A percentile compares a stretch with the other conserved stretches of the same genome.
These are phyloP conservation scores for Ormosia emarginata DNA, from an alignment of 306 rosid genomes.

Conservation along the genomic window DNA sequence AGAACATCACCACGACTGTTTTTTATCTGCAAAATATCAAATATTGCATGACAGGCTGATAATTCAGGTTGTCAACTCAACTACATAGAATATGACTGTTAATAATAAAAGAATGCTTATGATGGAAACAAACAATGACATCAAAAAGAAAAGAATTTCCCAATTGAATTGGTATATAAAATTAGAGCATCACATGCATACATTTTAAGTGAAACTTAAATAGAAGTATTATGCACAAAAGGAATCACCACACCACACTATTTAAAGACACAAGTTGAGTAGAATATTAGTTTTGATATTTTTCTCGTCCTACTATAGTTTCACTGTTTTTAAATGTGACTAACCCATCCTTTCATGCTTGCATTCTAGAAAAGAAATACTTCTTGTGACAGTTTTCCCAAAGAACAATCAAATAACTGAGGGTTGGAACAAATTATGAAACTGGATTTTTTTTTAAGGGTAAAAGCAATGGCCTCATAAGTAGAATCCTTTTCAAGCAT, in stretches of 20 bases:
- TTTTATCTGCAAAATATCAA: conserved; percentile 65
- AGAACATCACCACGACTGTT: conserved; percentile 83
- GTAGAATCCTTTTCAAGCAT: neutral
- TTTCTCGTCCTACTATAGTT: neutral
- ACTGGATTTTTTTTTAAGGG: neutral
- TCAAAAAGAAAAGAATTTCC: neutral
- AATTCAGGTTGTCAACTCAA: neutral
- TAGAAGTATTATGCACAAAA: neutral
- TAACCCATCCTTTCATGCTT: neutral
- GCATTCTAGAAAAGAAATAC: neutral
- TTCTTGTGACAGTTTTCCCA: neutral
- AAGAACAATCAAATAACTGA: neutral
- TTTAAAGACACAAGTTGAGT: neutral
- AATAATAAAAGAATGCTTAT: neutral
- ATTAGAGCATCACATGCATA: neutral
- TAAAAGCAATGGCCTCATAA: neutral
- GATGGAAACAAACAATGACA: neutral
- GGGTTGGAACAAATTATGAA: neutral
- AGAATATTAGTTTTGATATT: neutral
- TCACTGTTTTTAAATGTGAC: neutral
- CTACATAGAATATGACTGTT: neutral
- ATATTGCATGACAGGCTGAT: neutral
- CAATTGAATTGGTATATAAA: neutral
- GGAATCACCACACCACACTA: neutral
- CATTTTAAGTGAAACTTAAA: neutral